Conservation (phyloP, 495 filamentous ascomycete genomes). For the Margaritispora aquatica region DNA sequence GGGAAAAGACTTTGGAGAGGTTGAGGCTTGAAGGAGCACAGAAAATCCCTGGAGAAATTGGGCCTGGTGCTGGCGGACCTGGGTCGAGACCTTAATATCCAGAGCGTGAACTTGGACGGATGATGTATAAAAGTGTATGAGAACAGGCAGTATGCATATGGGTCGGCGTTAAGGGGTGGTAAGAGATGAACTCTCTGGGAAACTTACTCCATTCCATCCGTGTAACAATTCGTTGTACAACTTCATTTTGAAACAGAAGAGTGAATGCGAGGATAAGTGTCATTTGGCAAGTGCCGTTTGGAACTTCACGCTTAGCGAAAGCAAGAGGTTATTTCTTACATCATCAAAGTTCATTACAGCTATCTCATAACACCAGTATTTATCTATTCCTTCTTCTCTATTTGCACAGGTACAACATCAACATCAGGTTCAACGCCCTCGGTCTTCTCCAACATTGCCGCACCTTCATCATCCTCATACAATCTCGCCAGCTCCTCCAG, state of each 20-base stretch:
- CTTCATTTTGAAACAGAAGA: too few relatives aligned
- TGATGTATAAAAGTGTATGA: constrained; percentile 1
- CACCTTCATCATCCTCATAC: constrained; percentile 42
- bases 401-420: not conserved
- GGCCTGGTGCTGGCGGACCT: constrained; percentile 12
- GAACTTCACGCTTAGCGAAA: too few relatives aligned
- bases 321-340: too few relatives aligned
- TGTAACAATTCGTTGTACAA: too few relatives aligned
- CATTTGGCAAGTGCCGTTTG: too few relatives aligned
- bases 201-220: not conserved
- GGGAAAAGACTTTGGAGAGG: constrained; percentile 68
- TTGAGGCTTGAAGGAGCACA: constrained; percentile 76
- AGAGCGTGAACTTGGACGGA: not conserved
- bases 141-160: constrained; percentile 3
- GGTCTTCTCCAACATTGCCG: constrained; percentile 20
- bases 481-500: constrained; percentile 45
- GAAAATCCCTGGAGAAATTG: constrained; percentile 34
- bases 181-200: constrained; percentile 1
- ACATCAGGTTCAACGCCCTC: constrained; percentile 1
- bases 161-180: constrained; percentile 10
- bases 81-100: constrained; percentile 12
- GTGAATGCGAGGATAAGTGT: too few relatives aligned
- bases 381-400: not conserved
- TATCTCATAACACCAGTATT: too few relatives aligned
- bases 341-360: not conserved